Base-by-base conservation (phyloP, 2,329 filamentous ascomycete species). In the Clarireedia paspali region DNA sequence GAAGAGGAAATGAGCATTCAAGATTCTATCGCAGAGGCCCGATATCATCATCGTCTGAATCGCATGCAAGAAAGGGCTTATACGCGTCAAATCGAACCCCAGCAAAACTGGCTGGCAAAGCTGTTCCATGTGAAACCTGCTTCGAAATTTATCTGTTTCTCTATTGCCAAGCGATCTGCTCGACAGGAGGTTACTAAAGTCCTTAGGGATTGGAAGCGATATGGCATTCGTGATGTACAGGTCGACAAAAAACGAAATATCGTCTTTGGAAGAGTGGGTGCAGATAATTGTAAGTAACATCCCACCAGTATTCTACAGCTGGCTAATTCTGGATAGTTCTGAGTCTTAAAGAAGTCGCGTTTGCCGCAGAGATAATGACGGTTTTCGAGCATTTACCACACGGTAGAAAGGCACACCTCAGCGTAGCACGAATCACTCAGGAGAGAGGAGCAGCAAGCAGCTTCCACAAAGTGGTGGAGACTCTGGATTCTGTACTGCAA, bases 41-140 rank as follows among this genome's bases (percentile, higher is more conserved):
- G 39, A 36, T 59, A 55, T 50, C 65, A 63, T 47, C 60, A 45
- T 62, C 62, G 42, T 3, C 34, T 24, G 12, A 56, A 26, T 5
- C 40, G 40, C n/a, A 17, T 34, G 24, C 17, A 56, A 24, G 40
- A 47, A 6, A 30, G 17, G 2, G 20, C 40, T 27, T 9, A 9
- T 39, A 46, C 66, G 61, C 73, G 72, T 59, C 68, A 78, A 71
- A 87, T 81, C 65, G 84, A 83, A 59, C 79, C 83, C 30, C 85
- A 84, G 67, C 85, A 90, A 66, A 95, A 87, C 63, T 96, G 92
- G 91, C 81, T 97, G 53, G 87, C 89, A 30, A 87, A 89, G 15
- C 82, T 97, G 47, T 89, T 97, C 74, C 84, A 90, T 55, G 86
- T 96, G 67, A 96, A 94, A 69, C 92, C 92, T 1, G 88, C 86